These are phyloP conservation scores for Fusarium lyarnte DNA, from an alignment of 2,329 filamentous ascomycete species.

Conservation along the genomic window DNA sequence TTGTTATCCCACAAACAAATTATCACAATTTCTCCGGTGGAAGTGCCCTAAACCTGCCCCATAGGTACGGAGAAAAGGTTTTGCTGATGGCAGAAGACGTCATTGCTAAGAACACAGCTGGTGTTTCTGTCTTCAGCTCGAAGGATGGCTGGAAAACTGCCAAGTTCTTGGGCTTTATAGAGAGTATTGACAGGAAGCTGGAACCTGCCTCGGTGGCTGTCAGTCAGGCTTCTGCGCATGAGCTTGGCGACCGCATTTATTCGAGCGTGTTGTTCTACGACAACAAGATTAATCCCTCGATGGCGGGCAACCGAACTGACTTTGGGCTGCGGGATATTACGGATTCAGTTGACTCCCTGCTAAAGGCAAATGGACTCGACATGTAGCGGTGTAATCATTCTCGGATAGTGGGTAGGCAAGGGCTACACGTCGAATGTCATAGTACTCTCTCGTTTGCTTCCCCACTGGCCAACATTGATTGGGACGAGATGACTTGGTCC, in stretches of 20 bases:
- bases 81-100: not conserved
- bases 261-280: not conserved
- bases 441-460: not conserved
- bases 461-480: fast-evolving
- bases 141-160: not conserved
- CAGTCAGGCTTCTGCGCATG: not conserved
- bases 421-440: not conserved
- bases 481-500: fast-evolving
- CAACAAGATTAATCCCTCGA: not conserved
- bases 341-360: not conserved
- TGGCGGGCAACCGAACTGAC: not conserved
- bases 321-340: not conserved
- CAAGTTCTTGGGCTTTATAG: not conserved
- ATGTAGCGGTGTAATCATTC: not conserved
- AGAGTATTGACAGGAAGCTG: not conserved
- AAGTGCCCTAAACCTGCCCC: not conserved
- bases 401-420: not conserved
- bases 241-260: not conserved
- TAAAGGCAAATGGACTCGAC: not conserved
- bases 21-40: not conserved
- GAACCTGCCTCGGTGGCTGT: not conserved
- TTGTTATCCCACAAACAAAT: not conserved
- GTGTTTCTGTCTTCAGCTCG: not conserved
- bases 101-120: not conserved
- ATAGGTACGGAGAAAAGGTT: not conserved